phyloP scores from a whole-genome alignment of 441 rosid genomes.

The Adansonia rubrostipa region DNA sequence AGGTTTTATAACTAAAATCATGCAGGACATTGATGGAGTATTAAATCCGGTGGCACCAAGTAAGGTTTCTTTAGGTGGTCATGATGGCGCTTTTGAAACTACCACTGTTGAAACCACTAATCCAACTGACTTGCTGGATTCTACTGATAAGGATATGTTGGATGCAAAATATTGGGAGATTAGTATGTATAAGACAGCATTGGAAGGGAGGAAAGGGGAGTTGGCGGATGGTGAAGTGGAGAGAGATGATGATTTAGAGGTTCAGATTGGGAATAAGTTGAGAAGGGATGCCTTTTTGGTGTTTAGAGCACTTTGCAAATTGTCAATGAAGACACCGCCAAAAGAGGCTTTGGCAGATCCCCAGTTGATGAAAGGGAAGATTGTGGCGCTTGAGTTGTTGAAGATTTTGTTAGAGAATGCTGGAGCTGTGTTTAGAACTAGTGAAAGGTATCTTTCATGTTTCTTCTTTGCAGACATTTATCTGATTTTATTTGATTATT shows the following conservation, averaged over 20 bases:
- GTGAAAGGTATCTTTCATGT: constrained; percentile 69
- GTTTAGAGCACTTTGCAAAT: constrained; percentile 96
- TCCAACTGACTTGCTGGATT: constrained; percentile 96
- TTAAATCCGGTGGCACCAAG: constrained; percentile 60
- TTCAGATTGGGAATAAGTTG: constrained; percentile 98
- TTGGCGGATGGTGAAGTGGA: constrained; percentile 82
- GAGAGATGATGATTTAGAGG: constrained; percentile 91
- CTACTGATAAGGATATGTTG: constrained; percentile 99
- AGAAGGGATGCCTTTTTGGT: constrained; percentile 98
- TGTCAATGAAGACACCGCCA: constrained; percentile 96
- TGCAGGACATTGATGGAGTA: constrained; percentile 94
- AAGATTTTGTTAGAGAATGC: constrained; percentile 98
- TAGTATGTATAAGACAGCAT: constrained; percentile 97
- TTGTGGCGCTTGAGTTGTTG: constrained; percentile 93
- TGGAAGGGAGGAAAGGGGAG: constrained; percentile 98
- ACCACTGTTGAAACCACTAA: constrained; percentile 88
- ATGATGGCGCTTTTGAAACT: constrained; percentile 86
- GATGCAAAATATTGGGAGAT: constrained; percentile 99
- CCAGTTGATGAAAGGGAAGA: constrained; percentile 92
- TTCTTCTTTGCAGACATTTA: background rate
- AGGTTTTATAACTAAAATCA: constrained; percentile 92
- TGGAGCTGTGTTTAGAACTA: constrained; percentile 96
- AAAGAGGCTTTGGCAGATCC: constrained; percentile 92
- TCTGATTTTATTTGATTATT: background rate
- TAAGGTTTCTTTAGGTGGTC: constrained; percentile 58